A percentile compares a stretch with the other conserved stretches of the same genome.
These are phyloP conservation scores for Ilex aquifolium DNA, from an alignment of 257 asterid genomes.

Conservation along the genomic window DNA sequence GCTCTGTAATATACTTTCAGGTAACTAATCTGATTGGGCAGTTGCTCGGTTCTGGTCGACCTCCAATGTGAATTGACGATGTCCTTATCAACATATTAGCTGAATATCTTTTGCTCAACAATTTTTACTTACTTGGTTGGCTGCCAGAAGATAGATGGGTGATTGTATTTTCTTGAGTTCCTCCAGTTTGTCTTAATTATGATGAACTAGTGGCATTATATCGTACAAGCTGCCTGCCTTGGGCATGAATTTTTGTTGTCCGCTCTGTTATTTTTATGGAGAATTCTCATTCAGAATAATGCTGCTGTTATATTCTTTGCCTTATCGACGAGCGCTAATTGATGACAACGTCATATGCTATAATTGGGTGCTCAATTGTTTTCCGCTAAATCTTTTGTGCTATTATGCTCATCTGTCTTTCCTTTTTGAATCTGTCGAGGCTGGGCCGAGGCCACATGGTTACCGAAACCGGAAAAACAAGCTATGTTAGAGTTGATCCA, in stretches of 20 bases:
- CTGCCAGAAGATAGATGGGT: neutral
- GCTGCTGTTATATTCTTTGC: no score
- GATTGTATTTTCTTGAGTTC: neutral
- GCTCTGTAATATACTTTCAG: slow-evolving; percentile 17
- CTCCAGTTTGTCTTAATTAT: neutral
- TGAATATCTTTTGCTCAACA: neutral
- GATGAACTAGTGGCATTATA: neutral
- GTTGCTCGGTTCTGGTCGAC: slow-evolving; percentile 25
- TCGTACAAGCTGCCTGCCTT: neutral
- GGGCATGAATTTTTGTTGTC: neutral
- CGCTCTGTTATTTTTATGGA: no score
- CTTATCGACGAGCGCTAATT: no score
- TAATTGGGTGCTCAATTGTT: no score
- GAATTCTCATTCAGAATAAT: no score
- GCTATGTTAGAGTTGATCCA: no score
- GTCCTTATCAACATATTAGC: neutral
- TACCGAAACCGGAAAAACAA: no score
- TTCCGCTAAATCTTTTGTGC: no score
- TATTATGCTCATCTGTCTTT: no score
- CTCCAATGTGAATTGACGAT: slow-evolving; percentile 14
- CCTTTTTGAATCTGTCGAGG: no score
- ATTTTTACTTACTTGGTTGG: neutral
- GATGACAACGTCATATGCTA: no score
- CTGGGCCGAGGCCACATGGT: no score
- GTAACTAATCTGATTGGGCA: slow-evolving; percentile 35